phyloP scores from a whole-genome alignment of 2,329 filamentous ascomycete species.

The Phaeosphaeria sp. region DNA sequence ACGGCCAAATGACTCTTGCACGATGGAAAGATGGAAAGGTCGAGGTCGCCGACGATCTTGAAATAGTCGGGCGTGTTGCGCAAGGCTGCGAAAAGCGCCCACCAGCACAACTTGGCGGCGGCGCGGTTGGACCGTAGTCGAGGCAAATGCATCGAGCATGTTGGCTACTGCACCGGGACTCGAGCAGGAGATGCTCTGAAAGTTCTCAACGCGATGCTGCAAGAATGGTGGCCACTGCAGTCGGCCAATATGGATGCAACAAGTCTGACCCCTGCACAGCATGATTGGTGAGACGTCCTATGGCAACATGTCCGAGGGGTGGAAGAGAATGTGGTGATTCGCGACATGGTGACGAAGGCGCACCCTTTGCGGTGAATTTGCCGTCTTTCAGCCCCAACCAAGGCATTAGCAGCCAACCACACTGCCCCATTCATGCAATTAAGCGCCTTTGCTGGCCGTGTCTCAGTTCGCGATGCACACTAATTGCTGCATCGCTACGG shows the following conservation, averaged over 20 bases:
- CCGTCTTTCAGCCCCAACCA: conserved; percentile 19
- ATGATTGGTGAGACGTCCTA: background rate
- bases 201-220: background rate
- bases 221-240: background rate
- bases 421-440: conserved; percentile 30
- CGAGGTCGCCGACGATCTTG: background rate
- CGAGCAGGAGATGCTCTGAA: background rate
- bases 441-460: conserved; percentile 33
- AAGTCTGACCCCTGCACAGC: background rate
- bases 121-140: background rate
- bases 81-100: conserved; percentile 1
- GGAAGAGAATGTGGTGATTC: background rate
- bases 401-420: conserved; percentile 24
- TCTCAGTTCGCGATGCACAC: conserved; percentile 22
- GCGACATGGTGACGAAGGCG: conserved; percentile 5
- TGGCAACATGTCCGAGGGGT: background rate
- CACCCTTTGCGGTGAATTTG: conserved; percentile 26
- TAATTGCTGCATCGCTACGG: conserved; percentile 33
- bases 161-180: background rate
- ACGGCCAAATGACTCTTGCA: background rate
- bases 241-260: background rate
- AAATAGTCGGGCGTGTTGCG: conserved; percentile 1
- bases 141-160: background rate
- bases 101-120: conserved; percentile 1
- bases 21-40: background rate